These are phyloP conservation scores for Chalciporus chontae DNA, from an alignment of 768 basidiomycete genomes.

Conservation along the genomic window DNA sequence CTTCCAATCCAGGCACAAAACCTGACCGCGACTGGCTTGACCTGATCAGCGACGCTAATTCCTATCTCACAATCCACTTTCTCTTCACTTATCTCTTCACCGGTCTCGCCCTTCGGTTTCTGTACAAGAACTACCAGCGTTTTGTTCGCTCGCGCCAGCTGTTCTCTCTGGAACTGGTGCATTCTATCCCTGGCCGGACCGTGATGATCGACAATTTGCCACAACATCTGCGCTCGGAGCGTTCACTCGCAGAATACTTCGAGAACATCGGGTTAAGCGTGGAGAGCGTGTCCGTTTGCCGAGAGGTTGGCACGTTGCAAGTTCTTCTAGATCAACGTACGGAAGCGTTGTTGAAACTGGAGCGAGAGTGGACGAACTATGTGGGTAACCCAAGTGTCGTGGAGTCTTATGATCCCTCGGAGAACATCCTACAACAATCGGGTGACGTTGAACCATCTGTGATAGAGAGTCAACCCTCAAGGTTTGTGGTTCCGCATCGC, in stretches of 20 bases:
- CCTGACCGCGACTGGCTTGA: slow-evolving; percentile 70
- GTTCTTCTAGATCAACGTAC: slow-evolving; percentile 76
- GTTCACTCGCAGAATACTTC: slow-evolving; percentile 87
- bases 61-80: slow-evolving; percentile 85
- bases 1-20: slow-evolving; percentile 18
- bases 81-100: slow-evolving; percentile 95
- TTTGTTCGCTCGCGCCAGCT: slow-evolving; percentile 90
- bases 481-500: slow-evolving; percentile 72
- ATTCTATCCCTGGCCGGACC: slow-evolving; percentile 91
- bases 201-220: slow-evolving; percentile 87
- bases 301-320: slow-evolving; percentile 76
- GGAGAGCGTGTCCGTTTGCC: slow-evolving; percentile 87
- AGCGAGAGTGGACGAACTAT: slow-evolving; percentile 84
- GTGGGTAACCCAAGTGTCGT: slow-evolving; percentile 92
- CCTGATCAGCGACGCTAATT: slow-evolving; percentile 85
- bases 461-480: slow-evolving; percentile 49
- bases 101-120: slow-evolving; percentile 76
- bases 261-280: slow-evolving; percentile 84
- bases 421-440: slow-evolving; percentile 45
- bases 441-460: slow-evolving; percentile 50
- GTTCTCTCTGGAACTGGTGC: slow-evolving; percentile 91
- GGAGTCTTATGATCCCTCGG: slow-evolving; percentile 73
- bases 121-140: slow-evolving; percentile 84
- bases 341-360: slow-evolving; percentile 71
- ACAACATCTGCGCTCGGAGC: slow-evolving; percentile 78